Evolutionary conservation across 192 early-diverging fungal species (phyloP).

Genomic region (Backusella tuberculispora): DNA sequence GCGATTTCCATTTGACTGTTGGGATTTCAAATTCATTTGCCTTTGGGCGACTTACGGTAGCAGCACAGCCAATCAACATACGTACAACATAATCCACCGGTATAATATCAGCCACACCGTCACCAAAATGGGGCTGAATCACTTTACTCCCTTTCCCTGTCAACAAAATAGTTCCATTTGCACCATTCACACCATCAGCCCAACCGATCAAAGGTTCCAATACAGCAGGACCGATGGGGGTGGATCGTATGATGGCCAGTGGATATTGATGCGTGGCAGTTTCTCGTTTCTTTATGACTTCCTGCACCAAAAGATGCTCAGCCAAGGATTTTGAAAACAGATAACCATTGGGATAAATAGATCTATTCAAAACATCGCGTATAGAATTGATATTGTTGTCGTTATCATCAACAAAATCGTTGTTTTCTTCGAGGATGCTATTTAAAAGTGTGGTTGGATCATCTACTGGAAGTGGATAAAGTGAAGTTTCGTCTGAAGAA

Average conservation of each 20-base stretch:
- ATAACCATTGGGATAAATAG: conserved; percentile 47
- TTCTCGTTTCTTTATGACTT: conserved; percentile 33
- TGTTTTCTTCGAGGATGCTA: background rate
- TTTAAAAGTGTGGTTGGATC: conserved; percentile 26
- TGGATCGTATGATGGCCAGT: conserved; percentile 35
- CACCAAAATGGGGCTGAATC: conserved; percentile 34
- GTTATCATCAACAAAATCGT: background rate
- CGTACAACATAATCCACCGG: conserved; percentile 43
- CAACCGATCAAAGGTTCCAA: conserved; percentile 41
- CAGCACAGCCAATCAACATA: conserved; percentile 31
- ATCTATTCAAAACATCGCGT: background rate
- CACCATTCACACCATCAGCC: conserved; percentile 44
- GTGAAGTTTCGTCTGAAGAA: background rate
- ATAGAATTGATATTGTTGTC: background rate
- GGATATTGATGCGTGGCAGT: conserved; percentile 30
- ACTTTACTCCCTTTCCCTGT: conserved; percentile 35
- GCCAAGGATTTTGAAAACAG: conserved; percentile 52
- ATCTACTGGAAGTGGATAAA: conserved; percentile 19
- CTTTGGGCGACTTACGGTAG: background rate
- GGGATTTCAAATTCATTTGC: background rate
- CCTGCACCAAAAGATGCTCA: conserved; percentile 46
- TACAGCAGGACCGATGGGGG: conserved; percentile 35
- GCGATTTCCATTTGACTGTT: conserved; percentile 3
- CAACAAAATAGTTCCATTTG: conserved; percentile 34
- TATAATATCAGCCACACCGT: conserved; percentile 37